A percentile compares a stretch with the other conserved stretches of the same genome.
Evolutionary conservation across 768 basidiomycete species (phyloP).

Genomic region (Phaeotremella fagi): DNA sequence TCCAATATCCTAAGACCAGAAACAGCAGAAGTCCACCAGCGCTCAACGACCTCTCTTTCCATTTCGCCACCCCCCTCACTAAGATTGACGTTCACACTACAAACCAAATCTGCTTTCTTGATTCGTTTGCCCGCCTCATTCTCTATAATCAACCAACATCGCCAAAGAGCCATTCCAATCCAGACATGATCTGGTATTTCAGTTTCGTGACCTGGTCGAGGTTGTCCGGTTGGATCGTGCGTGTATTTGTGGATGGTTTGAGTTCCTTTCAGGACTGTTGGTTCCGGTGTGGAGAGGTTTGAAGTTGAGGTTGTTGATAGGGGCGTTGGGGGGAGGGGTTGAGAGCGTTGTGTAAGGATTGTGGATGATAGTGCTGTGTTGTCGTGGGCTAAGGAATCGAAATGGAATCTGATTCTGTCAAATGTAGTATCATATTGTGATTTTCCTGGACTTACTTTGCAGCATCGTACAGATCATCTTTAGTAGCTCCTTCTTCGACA

Average conservation of each 20-base stretch:
- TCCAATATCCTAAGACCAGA: slow-evolving; percentile 63
- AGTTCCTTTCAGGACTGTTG: slow-evolving; percentile 61
- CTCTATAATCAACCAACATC: slow-evolving; percentile 54
- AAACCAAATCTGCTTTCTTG: slow-evolving; percentile 73
- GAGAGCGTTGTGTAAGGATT: slow-evolving; percentile 52
- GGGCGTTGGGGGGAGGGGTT: slow-evolving; percentile 46
- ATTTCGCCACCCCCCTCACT: slow-evolving; percentile 46
- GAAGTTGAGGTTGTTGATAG: slow-evolving; percentile 46
- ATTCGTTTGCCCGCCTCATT: not conserved
- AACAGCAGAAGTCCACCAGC: slow-evolving; percentile 54
- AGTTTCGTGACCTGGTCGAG: slow-evolving; percentile 52
- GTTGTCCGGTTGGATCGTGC: slow-evolving; percentile 32
- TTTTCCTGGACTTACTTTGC: slow-evolving; percentile 56
- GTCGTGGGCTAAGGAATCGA: slow-evolving; percentile 83
- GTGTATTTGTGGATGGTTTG: slow-evolving; percentile 72
- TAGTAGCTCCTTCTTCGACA: slow-evolving; percentile 54
- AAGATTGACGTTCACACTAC: slow-evolving; percentile 73
- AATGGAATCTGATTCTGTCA: slow-evolving; percentile 68
- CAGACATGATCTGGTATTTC: slow-evolving; percentile 61
- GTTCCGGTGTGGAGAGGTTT: slow-evolving; percentile 45
- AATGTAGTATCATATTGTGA: not conserved
- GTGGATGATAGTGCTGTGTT: slow-evolving; percentile 62
- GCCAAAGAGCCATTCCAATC: slow-evolving; percentile 75
- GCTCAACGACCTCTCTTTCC: slow-evolving; percentile 44
- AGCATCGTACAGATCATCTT: slow-evolving; percentile 58